phyloP scores from a whole-genome alignment of 2,329 filamentous ascomycete genomes.

The Pleurostoma richardsiae region DNA sequence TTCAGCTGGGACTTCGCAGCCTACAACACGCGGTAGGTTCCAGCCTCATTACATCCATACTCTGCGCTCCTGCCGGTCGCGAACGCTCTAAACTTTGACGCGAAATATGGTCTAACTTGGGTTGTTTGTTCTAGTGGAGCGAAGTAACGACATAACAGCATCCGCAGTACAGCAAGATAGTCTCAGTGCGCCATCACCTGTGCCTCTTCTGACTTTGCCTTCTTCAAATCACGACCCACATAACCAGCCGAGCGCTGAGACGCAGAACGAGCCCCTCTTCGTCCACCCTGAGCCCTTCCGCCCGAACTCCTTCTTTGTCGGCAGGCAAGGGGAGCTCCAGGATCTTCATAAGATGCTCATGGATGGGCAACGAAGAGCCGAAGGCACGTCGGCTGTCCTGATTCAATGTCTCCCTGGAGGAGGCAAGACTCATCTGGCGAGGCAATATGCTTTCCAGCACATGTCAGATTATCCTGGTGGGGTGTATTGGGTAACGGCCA shows the following conservation, averaged over 20 bases:
- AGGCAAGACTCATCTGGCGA: conserved; percentile 64
- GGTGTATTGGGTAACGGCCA: conserved; percentile 65
- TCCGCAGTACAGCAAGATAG: neutral
- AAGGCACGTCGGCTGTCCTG: conserved; percentile 58
- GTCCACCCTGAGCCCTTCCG: conserved; percentile 53
- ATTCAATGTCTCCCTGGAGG: conserved; percentile 61
- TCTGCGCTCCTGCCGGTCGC: no score
- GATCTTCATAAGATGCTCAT: conserved; percentile 55
- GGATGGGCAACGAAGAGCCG: conserved; percentile 46
- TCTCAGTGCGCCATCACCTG: conserved; percentile 1
- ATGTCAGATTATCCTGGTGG: conserved; percentile 57
- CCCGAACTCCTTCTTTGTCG: conserved; percentile 58
- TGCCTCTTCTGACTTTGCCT: neutral
- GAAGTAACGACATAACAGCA: neutral
- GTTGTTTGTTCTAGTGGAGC: neutral
- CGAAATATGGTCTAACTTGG: no score
- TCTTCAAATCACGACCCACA: neutral
- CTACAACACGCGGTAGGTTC: no score
- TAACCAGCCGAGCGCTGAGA: neutral
- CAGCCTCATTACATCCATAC: no score
- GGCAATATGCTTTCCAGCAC: conserved; percentile 61
- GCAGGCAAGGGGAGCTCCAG: conserved; percentile 52
- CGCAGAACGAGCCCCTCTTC: conserved; percentile 20
- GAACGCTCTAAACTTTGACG: no score
- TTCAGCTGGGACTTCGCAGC: no score